Base-by-base conservation (phyloP, 306 rosid species). In the Hippophae gyantsensis region DNA sequence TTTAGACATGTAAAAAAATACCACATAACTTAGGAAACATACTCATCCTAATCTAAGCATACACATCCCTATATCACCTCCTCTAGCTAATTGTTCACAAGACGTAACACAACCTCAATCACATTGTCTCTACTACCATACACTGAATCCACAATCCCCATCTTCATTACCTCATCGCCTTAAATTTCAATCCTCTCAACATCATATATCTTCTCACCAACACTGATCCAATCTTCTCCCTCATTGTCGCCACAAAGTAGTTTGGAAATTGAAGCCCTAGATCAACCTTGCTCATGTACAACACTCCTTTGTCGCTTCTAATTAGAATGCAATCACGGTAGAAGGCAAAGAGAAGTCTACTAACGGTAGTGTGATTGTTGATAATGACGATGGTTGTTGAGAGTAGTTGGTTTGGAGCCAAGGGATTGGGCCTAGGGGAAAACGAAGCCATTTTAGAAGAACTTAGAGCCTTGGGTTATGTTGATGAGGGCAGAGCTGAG, bases 31-130 rank as follows among this genome's bases (percentile, higher is more conserved):
- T 18, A 18, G 86, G 86, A 5, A 65, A 82, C 81, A 88, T 42
- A 56, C 90, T 83, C 81, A 72, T 88, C 71, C 96, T 76, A 38
- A 88, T 85, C 64, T 79, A 84, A 2, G 80, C 79, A 41, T 78
- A 88, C 32, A 74, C 84, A 7, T 77, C 77, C 1, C 84, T 18
- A 0, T 56, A 7, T 94, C 87, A 89, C 11, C 79, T 85, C 70
- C 71, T 81, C 41, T 14, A 3, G 54, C 78, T 14, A 89, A 42
- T 48, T 73, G 43, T 43, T 79, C 83, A 60, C 77, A 53, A 83
- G 52, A 47, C 67, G 63, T 65, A 77, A 56, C 10, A 84, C 84
- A 42, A 80, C 94, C 63, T 82, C 76, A 61, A 67, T 18, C 8
- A 61, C 61, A 3, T 58, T 66, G 56, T 81, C 77, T 42, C 14